Evolutionary conservation across 805 yeast species (phyloP).

Genomic region (Metschnikowia santaceciliae): DNA sequence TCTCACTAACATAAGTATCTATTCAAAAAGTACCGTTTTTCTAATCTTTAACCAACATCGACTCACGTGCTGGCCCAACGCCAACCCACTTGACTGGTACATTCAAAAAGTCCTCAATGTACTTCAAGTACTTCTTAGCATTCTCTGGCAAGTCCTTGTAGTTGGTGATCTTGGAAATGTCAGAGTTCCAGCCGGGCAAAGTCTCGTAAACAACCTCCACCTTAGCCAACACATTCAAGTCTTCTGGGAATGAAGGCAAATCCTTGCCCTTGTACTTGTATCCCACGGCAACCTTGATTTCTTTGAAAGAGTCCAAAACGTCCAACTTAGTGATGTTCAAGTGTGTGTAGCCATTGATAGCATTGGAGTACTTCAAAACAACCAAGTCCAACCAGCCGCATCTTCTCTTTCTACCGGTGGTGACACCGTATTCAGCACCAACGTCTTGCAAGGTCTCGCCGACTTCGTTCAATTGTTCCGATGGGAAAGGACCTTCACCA

Average conservation of each 20-base stretch:
- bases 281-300: slow-evolving; percentile 82
- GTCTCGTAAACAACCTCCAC: slow-evolving; percentile 92
- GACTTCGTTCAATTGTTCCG: slow-evolving; percentile 84
- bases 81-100: slow-evolving; percentile 97
- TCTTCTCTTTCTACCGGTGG: slow-evolving; percentile 98
- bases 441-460: slow-evolving; percentile 87
- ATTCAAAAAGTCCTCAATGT: slow-evolving; percentile 76
- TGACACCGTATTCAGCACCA: slow-evolving; percentile 96
- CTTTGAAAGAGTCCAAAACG: slow-evolving; percentile 85
- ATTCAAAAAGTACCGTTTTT: background rate
- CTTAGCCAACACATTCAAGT: slow-evolving; percentile 71
- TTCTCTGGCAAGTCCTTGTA: slow-evolving; percentile 83
- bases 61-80: slow-evolving; percentile 95
- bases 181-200: slow-evolving; percentile 90
- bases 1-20: background rate
- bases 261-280: slow-evolving; percentile 77
- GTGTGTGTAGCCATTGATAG: slow-evolving; percentile 92
- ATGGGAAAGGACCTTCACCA: slow-evolving; percentile 99
- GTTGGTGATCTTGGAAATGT: slow-evolving; percentile 65
- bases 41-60: slow-evolving; percentile 64
- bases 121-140: slow-evolving; percentile 80
- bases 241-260: slow-evolving; percentile 86
- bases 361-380: slow-evolving; percentile 83
- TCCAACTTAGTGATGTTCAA: slow-evolving; percentile 94
- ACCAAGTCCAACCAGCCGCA: slow-evolving; percentile 99